A percentile compares a stretch with the other conserved stretches of the same genome.
Conservation (phyloP, 2,329 filamentous ascomycete species). For the Pseudocercospora crystallina region DNA sequence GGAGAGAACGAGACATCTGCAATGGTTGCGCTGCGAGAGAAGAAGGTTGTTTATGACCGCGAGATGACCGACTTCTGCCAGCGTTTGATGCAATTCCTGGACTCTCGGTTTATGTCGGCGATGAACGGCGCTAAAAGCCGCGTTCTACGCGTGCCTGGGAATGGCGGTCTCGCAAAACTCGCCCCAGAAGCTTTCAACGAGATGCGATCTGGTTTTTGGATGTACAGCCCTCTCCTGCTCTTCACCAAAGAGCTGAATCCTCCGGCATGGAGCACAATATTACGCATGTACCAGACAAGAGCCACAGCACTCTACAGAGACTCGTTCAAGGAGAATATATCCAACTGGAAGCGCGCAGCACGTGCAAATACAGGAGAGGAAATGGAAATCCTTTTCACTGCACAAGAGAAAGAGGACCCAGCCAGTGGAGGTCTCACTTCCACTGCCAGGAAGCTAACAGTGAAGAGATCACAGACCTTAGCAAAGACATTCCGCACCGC, state of each 20-base stretch:
- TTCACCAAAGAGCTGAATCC: conserved; percentile 84
- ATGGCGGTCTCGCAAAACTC: conserved; percentile 52
- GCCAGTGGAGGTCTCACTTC: conserved; percentile 61
- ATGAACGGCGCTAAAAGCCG: conserved; percentile 55
- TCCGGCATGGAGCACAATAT: conserved; percentile 75
- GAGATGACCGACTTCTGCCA: conserved; percentile 76
- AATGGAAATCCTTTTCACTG: conserved; percentile 72
- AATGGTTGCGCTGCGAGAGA: conserved; percentile 93
- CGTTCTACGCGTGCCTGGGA: conserved; percentile 36
- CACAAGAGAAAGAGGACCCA: conserved; percentile 77
- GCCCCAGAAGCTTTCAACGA: conserved; percentile 68
- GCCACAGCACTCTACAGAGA: conserved; percentile 75
- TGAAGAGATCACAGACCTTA: conserved; percentile 88
- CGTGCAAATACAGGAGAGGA: conserved; percentile 34
- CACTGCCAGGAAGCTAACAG: conserved; percentile 84
- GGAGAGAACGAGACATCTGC: conserved; percentile 70
- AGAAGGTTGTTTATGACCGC: conserved; percentile 81
- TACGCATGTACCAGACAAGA: conserved; percentile 78
- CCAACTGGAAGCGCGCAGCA: conserved; percentile 62
- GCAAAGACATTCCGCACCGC: conserved; percentile 71
- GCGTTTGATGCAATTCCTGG: conserved; percentile 78
- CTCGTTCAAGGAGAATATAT: conserved; percentile 75
- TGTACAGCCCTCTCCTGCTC: conserved; percentile 81
- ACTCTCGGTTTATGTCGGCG: conserved; percentile 73
- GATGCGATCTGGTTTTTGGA: conserved; percentile 75